phyloP scores from a whole-genome alignment of 2,329 filamentous ascomycete species.

The Xylaria sp. region DNA sequence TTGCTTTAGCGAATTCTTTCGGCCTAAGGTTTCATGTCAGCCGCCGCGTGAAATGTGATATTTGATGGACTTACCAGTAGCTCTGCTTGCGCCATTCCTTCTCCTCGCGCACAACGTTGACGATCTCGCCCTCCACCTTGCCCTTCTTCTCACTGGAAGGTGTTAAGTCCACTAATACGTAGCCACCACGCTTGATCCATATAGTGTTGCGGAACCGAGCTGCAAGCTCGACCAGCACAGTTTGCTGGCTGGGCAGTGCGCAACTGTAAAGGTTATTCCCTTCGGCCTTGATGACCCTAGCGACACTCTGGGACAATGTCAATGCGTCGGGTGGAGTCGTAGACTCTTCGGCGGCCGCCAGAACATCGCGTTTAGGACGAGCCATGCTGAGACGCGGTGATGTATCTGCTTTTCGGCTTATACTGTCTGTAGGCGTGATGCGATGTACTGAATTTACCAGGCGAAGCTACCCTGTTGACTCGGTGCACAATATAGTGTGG shows the following conservation, averaged over 20 bases:
- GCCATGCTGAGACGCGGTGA: constrained; percentile 63
- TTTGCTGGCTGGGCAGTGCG: constrained; percentile 72
- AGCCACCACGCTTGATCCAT: constrained; percentile 91
- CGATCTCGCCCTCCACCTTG: constrained; percentile 86
- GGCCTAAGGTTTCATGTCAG: constrained; percentile 66
- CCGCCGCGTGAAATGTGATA: constrained; percentile 15
- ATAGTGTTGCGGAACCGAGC: constrained; percentile 89
- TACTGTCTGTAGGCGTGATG: constrained; percentile 5
- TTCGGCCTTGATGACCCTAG: constrained; percentile 81
- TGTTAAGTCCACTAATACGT: constrained; percentile 80
- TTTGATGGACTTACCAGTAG: constrained; percentile 76
- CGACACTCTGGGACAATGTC: constrained; percentile 74
- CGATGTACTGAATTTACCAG: constrained; percentile 12
- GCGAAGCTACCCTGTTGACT: not conserved
- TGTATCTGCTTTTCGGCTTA: not conserved
- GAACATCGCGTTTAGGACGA: constrained; percentile 79
- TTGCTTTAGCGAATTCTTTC: constrained; percentile 77
- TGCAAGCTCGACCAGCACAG: constrained; percentile 82
- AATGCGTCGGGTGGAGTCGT: constrained; percentile 68
- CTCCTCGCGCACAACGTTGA: constrained; percentile 92
- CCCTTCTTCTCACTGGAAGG: constrained; percentile 74
- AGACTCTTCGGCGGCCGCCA: constrained; percentile 80
- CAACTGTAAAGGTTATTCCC: constrained; percentile 92
- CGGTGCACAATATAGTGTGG: constrained; percentile 17
- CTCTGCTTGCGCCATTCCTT: constrained; percentile 88